Conservation (phyloP, 805 yeast genomes). For the Candida pini region DNA sequence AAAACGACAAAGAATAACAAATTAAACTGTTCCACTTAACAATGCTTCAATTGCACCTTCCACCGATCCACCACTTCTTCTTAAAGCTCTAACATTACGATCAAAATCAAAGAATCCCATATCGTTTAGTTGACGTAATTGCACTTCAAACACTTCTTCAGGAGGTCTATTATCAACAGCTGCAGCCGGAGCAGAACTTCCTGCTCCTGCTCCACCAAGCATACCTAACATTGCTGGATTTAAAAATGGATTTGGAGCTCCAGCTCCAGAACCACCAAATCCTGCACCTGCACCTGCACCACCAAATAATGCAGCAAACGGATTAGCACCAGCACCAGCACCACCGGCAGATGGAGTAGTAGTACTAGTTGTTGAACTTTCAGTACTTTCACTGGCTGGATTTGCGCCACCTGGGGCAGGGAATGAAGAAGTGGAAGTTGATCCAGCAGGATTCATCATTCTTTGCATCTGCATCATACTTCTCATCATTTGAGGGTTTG, state of each 20-base stretch:
- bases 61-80: constrained; percentile 95
- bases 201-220: constrained; percentile 47
- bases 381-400: constrained; percentile 14
- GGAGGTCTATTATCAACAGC: constrained; percentile 70
- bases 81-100: constrained; percentile 81
- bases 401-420: constrained; percentile 44
- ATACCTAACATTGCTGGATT: constrained; percentile 44
- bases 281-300: constrained; percentile 23
- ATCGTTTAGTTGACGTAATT: constrained; percentile 69
- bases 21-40: constrained; percentile 54
- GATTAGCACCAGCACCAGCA: constrained; percentile 34
- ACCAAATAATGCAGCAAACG: constrained; percentile 36
- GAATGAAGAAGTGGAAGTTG: constrained; percentile 24
- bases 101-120: constrained; percentile 91
- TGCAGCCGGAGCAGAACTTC: constrained; percentile 46
- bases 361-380: constrained; percentile 9
- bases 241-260: constrained; percentile 34
- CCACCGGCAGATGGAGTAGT: constrained; percentile 2
- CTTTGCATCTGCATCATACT: constrained; percentile 74
- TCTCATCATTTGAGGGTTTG: constrained; percentile 83
- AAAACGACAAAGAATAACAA: neutral
- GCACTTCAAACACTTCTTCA: constrained; percentile 69
- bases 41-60: constrained; percentile 94
- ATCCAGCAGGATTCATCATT: constrained; percentile 32
- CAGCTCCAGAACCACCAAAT: constrained; percentile 19